These are phyloP conservation scores for Diutina siamensis DNA, from an alignment of 1,139 yeast species.

Conservation along the genomic window DNA sequence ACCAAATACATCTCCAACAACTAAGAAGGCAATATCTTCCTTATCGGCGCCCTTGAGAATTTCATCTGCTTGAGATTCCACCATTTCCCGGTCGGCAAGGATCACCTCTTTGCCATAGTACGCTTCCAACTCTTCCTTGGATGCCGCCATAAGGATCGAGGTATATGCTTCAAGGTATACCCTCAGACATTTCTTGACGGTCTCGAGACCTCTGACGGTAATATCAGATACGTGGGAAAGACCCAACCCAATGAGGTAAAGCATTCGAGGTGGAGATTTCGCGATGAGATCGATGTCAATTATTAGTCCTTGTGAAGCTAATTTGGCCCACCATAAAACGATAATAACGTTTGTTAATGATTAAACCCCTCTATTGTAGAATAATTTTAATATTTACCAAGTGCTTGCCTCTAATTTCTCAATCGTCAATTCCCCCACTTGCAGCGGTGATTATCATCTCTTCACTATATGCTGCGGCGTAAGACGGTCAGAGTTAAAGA, in stretches of 20 bases:
- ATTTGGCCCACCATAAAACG: too few species aligned
- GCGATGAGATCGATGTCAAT: constrained; percentile 4
- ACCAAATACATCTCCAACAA: constrained; percentile 96
- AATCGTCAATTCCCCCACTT: too few species aligned
- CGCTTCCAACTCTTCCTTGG: constrained; percentile 51
- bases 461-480: background rate
- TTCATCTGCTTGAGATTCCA: constrained; percentile 77
- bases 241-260: constrained; percentile 86
- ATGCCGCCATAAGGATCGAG: constrained; percentile 89
- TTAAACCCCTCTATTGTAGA: too few species aligned
- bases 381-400: too few species aligned
- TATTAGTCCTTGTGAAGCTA: background rate
- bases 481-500: background rate
- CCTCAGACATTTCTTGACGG: constrained; percentile 70
- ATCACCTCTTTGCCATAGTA: constrained; percentile 80
- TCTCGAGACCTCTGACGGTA: constrained; percentile 87
- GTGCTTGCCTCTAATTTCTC: too few species aligned
- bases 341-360: too few species aligned
- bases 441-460: too few species aligned
- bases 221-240: constrained; percentile 82
- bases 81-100: constrained; percentile 89
- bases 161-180: constrained; percentile 95
- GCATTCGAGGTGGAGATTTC: constrained; percentile 39
- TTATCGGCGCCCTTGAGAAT: constrained; percentile 66
- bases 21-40: constrained; percentile 85